phyloP scores from a whole-genome alignment of 1,284 basidiomycete genomes.

The Fistulinella staudtii region DNA sequence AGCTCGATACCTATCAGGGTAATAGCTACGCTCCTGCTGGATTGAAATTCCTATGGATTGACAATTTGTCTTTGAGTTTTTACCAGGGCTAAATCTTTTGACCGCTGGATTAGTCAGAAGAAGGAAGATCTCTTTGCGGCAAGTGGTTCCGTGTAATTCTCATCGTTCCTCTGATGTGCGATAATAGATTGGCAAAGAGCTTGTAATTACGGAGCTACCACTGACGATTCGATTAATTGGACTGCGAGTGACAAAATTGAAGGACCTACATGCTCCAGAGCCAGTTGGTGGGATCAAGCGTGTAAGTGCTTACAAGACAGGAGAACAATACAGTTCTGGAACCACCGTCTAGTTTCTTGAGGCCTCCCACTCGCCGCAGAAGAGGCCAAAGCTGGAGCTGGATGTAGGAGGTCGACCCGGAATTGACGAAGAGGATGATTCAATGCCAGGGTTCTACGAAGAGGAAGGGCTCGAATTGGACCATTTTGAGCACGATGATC shows the following conservation, averaged over 20 bases:
- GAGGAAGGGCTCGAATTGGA: constrained; percentile 33
- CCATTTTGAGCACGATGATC: constrained; percentile 18
- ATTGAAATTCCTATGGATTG: constrained; percentile 1
- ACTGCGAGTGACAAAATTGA: constrained; percentile 78
- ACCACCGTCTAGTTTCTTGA: constrained; percentile 52
- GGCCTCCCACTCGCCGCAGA: constrained; percentile 36
- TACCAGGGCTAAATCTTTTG: constrained; percentile 76
- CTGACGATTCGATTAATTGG: constrained; percentile 78
- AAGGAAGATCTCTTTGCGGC: constrained; percentile 80
- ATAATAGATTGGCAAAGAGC: constrained; percentile 71
- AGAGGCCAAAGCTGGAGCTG: constrained; percentile 36
- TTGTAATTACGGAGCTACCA: constrained; percentile 78
- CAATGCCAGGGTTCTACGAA: constrained; percentile 57
- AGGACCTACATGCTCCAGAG: constrained; percentile 61
- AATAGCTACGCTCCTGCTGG: constrained; percentile 37
- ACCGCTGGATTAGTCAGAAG: constrained; percentile 65
- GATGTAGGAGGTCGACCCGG: constrained; percentile 11
- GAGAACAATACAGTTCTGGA: neutral
- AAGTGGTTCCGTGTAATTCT: constrained; percentile 23
- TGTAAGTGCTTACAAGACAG: constrained; percentile 37
- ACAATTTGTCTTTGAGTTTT: constrained; percentile 48
- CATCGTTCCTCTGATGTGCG: constrained; percentile 3
- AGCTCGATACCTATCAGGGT: constrained; percentile 76
- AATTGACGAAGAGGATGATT: constrained; percentile 36
- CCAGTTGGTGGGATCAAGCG: constrained; percentile 56